phyloP scores from a whole-genome alignment of 148 eudicot species.

The Camellia sinensis region DNA sequence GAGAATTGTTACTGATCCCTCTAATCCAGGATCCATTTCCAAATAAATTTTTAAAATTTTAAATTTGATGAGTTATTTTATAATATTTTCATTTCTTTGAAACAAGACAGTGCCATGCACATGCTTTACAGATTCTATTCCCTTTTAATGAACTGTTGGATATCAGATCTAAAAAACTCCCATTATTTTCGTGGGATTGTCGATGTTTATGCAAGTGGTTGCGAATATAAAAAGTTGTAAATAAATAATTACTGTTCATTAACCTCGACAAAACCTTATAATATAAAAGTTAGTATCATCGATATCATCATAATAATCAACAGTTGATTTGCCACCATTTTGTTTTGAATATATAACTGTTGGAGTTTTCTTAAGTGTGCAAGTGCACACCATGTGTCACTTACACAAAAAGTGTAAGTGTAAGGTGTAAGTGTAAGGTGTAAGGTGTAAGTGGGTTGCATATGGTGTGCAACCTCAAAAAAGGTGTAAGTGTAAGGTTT shows the following conservation, averaged over 20 bases:
- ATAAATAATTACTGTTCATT: background rate
- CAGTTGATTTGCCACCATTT: conserved; percentile 2
- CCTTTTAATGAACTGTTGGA: background rate
- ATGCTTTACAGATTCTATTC: conserved; percentile 36
- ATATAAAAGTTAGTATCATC: background rate
- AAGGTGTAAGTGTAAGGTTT: too few species aligned
- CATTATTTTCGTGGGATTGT: conserved; percentile 46
- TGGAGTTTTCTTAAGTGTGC: too few species aligned
- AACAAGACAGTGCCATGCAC: conserved; percentile 68
- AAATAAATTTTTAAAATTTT: background rate
- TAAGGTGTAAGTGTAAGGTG: too few species aligned
- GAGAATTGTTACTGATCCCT: conserved; percentile 9
- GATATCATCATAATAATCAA: background rate
- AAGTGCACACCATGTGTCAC: too few species aligned
- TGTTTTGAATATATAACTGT: background rate
- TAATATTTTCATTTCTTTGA: conserved; percentile 15
- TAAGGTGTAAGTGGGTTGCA: too few species aligned
- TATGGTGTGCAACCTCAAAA: too few species aligned
- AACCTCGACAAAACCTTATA: background rate
- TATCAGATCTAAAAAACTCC: conserved; percentile 35
- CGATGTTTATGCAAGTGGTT: conserved; percentile 11
- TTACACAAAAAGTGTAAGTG: too few species aligned
- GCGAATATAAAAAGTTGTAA: conserved; percentile 2
- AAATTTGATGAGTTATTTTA: conserved; percentile 4
- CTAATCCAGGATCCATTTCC: conserved; percentile 24